phyloP scores from a whole-genome alignment of 2,329 filamentous ascomycete species.

The Cucurbitaria berberidis region DNA sequence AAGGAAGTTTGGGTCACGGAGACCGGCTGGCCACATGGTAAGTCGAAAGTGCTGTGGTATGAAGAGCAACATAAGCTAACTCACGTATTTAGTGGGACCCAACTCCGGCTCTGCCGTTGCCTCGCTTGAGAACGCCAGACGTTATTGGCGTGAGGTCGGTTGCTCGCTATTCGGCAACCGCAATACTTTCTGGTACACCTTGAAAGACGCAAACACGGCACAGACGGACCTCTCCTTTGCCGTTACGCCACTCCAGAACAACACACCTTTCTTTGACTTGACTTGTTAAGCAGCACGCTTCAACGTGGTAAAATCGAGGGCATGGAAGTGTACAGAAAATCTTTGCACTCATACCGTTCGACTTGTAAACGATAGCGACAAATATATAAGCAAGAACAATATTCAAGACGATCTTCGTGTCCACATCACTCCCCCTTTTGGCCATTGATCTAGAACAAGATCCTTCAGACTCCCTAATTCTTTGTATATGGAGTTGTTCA shows the following conservation, averaged over 20 bases:
- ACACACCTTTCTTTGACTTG: constrained; percentile 60
- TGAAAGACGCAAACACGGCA: constrained; percentile 54
- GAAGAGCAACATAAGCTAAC: not conserved
- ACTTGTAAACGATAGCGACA: no score
- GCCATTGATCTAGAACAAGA: no score
- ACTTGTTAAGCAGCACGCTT: constrained; percentile 47
- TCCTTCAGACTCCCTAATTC: no score
- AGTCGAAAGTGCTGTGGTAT: not conserved
- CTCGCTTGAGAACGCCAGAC: constrained; percentile 30
- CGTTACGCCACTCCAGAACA: constrained; percentile 60
- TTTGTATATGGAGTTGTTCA: no score
- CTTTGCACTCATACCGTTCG: no score
- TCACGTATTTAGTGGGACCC: constrained; percentile 19
- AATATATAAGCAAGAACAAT: no score
- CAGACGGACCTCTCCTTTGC: constrained; percentile 53
- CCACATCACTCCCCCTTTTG: no score
- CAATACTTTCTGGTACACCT: constrained; percentile 41
- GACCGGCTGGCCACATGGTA: constrained; percentile 73
- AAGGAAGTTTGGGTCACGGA: constrained; percentile 86
- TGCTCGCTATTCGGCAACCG: constrained; percentile 35
- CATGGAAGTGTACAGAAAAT: no score
- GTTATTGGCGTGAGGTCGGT: constrained; percentile 38
- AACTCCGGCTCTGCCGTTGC: constrained; percentile 33
- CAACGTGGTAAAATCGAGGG: not conserved
- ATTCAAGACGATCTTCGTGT: no score